Conservation (phyloP, 2,329 filamentous ascomycete species). For the Aspergillus sp. region DNA sequence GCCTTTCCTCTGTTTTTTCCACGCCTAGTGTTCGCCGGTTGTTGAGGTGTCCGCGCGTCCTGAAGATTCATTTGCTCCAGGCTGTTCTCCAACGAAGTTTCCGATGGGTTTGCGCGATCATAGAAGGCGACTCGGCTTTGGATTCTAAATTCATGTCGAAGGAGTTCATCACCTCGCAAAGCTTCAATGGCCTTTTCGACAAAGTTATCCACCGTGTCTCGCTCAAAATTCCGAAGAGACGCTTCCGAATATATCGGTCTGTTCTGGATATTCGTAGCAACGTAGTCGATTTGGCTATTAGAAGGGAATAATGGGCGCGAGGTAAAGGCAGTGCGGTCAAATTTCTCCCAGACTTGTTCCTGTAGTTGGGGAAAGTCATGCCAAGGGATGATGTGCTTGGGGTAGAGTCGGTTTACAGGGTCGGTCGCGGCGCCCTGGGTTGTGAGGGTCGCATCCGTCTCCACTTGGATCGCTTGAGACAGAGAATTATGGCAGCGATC, state of each 20-base stretch:
- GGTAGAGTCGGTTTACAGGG: constrained; percentile 19
- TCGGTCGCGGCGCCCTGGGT: constrained; percentile 23
- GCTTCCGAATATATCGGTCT: constrained; percentile 24
- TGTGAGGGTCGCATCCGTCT: constrained; percentile 22
- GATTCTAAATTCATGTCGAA: constrained; percentile 18
- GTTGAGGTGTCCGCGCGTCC: constrained; percentile 3
- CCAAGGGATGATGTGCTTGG: constrained; percentile 22
- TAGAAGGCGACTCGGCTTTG: constrained; percentile 18
- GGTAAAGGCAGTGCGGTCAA: constrained; percentile 17
- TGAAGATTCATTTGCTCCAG: constrained; percentile 18
- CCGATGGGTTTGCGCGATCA: constrained; percentile 13
- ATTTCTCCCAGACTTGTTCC: constrained; percentile 23
- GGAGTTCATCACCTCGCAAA: constrained; percentile 15
- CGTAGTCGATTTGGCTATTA: constrained; percentile 15
- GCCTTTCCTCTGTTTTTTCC: constrained; percentile 16
- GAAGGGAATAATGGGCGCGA: constrained; percentile 19
- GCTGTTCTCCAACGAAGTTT: constrained; percentile 18
- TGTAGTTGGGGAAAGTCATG: constrained; percentile 24
- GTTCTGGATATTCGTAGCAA: constrained; percentile 15
- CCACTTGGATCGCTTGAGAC: constrained; percentile 21
- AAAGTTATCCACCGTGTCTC: constrained; percentile 26
- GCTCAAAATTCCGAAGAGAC: constrained; percentile 23
- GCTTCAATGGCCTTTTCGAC: constrained; percentile 18
- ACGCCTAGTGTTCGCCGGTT: constrained; percentile 8
- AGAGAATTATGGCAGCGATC: constrained; percentile 22